phyloP scores from a whole-genome alignment of 805 yeast species.

The Lipomyces kockii region DNA sequence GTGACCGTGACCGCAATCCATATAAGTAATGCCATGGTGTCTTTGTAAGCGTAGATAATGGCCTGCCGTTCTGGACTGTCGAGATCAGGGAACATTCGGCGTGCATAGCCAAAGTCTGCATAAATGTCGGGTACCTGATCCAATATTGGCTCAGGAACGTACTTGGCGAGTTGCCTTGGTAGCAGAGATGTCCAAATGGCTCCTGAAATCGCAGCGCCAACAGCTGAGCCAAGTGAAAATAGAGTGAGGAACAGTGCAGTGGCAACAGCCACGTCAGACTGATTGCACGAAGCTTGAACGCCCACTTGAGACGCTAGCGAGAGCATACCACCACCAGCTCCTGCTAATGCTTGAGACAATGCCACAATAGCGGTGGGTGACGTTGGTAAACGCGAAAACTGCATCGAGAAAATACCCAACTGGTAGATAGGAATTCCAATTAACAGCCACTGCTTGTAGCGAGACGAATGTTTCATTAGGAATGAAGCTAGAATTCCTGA shows the following conservation, averaged over 20 bases:
- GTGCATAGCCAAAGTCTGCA: slow-evolving; percentile 33
- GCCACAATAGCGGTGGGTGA: slow-evolving; percentile 59
- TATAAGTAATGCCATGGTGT: slow-evolving; percentile 30
- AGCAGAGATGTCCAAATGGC: slow-evolving; percentile 65
- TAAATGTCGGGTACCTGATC: slow-evolving; percentile 38
- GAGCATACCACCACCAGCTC: slow-evolving; percentile 69
- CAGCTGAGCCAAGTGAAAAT: slow-evolving; percentile 62
- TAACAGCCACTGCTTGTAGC: slow-evolving; percentile 58
- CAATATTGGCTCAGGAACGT: slow-evolving; percentile 44
- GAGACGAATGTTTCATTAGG: slow-evolving; percentile 52
- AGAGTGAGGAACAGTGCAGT: slow-evolving; percentile 58
- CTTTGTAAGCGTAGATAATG: slow-evolving; percentile 27
- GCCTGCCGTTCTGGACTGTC: slow-evolving; percentile 25
- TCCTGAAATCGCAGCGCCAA: slow-evolving; percentile 63
- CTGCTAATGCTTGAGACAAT: slow-evolving; percentile 56
- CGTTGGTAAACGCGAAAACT: slow-evolving; percentile 54
- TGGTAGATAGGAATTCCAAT: slow-evolving; percentile 61
- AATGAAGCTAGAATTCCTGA: slow-evolving; percentile 61
- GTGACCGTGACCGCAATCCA: slow-evolving; percentile 30
- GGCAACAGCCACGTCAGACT: slow-evolving; percentile 62
- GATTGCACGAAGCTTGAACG: slow-evolving; percentile 51
- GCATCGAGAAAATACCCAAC: slow-evolving; percentile 58
- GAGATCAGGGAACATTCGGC: slow-evolving; percentile 28
- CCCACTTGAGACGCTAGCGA: slow-evolving; percentile 62
- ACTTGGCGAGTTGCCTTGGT: slow-evolving; percentile 48